A percentile compares a stretch with the other conserved stretches of the same genome.
phyloP scores from a whole-genome alignment of 371 early-diverging fungal species.

The Circinella umbellata region DNA sequence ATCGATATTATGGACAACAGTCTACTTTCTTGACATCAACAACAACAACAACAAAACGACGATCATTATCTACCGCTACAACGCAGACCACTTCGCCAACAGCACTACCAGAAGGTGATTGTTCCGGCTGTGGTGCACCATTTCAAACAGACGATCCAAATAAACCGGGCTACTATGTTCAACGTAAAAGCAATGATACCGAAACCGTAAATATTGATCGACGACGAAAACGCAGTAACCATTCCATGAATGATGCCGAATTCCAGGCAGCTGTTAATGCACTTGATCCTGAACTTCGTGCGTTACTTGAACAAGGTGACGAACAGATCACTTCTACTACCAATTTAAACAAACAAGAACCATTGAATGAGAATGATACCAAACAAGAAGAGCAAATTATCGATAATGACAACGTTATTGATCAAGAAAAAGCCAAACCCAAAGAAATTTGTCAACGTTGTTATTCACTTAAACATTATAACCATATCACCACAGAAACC shows the following conservation, averaged over 20 bases:
- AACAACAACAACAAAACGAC: background rate
- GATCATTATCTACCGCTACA: background rate
- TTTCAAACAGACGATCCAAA: slow-evolving; percentile 54
- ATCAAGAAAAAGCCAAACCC: slow-evolving; percentile 14
- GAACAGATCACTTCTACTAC: no score
- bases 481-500: slow-evolving; percentile 43
- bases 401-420: slow-evolving; percentile 3
- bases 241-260: slow-evolving; percentile 44
- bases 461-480: slow-evolving; percentile 53
- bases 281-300: slow-evolving; percentile 41
- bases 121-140: slow-evolving; percentile 75
- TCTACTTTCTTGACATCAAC: background rate
- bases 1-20: background rate
- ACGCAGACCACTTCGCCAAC: background rate
- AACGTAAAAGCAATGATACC: slow-evolving; percentile 19
- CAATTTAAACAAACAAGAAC: background rate
- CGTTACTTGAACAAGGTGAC: slow-evolving; percentile 30
- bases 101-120: slow-evolving; percentile 29
- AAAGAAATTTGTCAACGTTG: slow-evolving; percentile 68
- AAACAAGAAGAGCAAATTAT: slow-evolving; percentile 12
- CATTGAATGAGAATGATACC: background rate
- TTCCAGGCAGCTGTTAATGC: slow-evolving; percentile 29
- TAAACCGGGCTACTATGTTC: slow-evolving; percentile 54
- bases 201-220: slow-evolving; percentile 18
- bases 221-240: slow-evolving; percentile 24